Conservation (phyloP, 768 basidiomycete species). For the Termitomyces sp. region DNA sequence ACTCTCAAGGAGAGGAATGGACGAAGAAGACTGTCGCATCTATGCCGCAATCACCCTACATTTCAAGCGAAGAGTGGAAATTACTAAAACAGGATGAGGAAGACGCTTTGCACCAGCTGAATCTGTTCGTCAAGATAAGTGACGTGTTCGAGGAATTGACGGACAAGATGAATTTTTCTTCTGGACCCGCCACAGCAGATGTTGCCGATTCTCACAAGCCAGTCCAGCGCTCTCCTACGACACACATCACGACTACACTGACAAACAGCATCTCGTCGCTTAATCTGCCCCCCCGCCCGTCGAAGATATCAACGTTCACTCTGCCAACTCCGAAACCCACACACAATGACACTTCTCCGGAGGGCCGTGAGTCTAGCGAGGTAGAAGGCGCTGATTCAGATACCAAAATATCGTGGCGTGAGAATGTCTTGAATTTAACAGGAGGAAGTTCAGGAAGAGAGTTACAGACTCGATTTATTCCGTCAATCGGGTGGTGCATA, state of each 20-base stretch:
- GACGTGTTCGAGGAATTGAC: slow-evolving; percentile 13
- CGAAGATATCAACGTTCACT: slow-evolving; percentile 4
- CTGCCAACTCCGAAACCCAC: not conserved
- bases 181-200: not conserved
- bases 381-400: not conserved
- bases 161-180: not conserved
- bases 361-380: not conserved
- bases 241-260: not conserved
- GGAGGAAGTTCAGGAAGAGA: slow-evolving; percentile 3
- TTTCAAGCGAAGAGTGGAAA: slow-evolving; percentile 19
- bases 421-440: slow-evolving; percentile 10
- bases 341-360: not conserved
- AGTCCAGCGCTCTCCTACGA: not conserved
- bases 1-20: slow-evolving; percentile 31
- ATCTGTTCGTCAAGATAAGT: slow-evolving; percentile 21
- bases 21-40: slow-evolving; percentile 25
- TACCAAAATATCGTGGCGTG: slow-evolving; percentile 11
- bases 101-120: slow-evolving; percentile 19
- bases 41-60: slow-evolving; percentile 14
- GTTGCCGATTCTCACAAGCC: not conserved
- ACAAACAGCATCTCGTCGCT: slow-evolving; percentile 9
- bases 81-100: slow-evolving; percentile 20
- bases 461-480: slow-evolving; percentile 32
- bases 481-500: slow-evolving; percentile 37
- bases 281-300: slow-evolving; percentile 8